A percentile compares a stretch with the other conserved stretches of the same genome.
phyloP scores from a whole-genome alignment of 345 rosid species.

The Bruguiera parviflora region DNA sequence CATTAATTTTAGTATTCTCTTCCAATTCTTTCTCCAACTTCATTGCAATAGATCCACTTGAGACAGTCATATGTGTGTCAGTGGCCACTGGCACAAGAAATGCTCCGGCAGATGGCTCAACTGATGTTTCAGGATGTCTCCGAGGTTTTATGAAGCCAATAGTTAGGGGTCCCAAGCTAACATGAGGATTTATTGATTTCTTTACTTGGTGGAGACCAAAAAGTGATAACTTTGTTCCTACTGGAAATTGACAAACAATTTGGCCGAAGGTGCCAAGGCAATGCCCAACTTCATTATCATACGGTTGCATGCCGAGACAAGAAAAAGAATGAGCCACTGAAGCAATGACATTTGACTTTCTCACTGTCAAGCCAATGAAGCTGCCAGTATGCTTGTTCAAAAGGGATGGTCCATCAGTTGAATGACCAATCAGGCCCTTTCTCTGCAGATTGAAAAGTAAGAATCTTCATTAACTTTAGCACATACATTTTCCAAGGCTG shows the following conservation, averaged over 20 bases:
- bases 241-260: slow-evolving; percentile 55
- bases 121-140: slow-evolving; percentile 19
- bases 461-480: slow-evolving; percentile 9
- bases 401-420: slow-evolving; percentile 64
- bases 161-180: slow-evolving; percentile 46
- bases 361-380: slow-evolving; percentile 55
- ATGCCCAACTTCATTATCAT: slow-evolving; percentile 27
- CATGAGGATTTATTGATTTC: slow-evolving; percentile 26
- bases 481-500: background rate
- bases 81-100: slow-evolving; percentile 17
- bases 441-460: slow-evolving; percentile 36
- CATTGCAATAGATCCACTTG: slow-evolving; percentile 48
- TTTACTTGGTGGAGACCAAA: slow-evolving; percentile 49
- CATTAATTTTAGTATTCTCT: slow-evolving; percentile 52
- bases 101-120: slow-evolving; percentile 18
- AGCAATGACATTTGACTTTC: slow-evolving; percentile 57
- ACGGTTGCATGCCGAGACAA: slow-evolving; percentile 29
- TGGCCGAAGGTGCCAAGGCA: slow-evolving; percentile 69
- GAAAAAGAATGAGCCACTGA: slow-evolving; percentile 64
- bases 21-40: slow-evolving; percentile 63
- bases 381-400: slow-evolving; percentile 54
- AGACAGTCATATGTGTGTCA: slow-evolving; percentile 17
- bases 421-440: slow-evolving; percentile 55
- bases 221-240: slow-evolving; percentile 55
- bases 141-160: slow-evolving; percentile 34